phyloP scores from a whole-genome alignment of 176 grass and related monocot genomes.

The Melocanna baccifera region DNA sequence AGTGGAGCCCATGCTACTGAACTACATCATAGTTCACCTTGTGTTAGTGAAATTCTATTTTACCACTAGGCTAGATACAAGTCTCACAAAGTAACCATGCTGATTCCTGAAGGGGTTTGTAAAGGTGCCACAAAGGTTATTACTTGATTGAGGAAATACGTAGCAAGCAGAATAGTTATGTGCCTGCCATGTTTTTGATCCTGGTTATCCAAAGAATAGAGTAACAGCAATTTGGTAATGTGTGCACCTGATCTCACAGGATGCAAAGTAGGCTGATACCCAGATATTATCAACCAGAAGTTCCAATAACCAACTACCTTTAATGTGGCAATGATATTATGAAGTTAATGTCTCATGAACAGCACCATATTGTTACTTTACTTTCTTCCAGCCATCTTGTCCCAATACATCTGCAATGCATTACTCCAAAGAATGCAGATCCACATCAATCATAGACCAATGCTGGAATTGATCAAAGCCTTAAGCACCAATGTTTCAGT shows the following conservation, averaged over 20 bases:
- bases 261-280: background rate
- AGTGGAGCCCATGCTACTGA: background rate
- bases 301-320: conserved; percentile 1
- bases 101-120: background rate
- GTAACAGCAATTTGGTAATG: background rate
- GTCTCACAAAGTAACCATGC: background rate
- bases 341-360: conserved; percentile 18
- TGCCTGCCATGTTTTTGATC: conserved; percentile 8
- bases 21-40: background rate
- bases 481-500: background rate
- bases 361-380: conserved; percentile 5
- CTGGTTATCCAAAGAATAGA: conserved; percentile 11
- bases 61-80: conserved; percentile 1
- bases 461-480: background rate
- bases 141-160: conserved; percentile 1
- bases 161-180: background rate
- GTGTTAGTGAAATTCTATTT: background rate
- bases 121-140: background rate
- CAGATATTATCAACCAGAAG: conserved; percentile 28
- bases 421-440: conserved; percentile 1
- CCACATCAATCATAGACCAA: conserved; percentile 24
- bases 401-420: conserved; percentile 22
- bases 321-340: conserved; percentile 3
- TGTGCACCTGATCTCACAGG: conserved; percentile 28
- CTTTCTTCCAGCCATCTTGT: conserved; percentile 7